Percentiles rank a stretch among this genome's conserved stretches.
phyloP scores from a whole-genome alignment of 495 filamentous ascomycete species.

The Penicillium waksmanii region DNA sequence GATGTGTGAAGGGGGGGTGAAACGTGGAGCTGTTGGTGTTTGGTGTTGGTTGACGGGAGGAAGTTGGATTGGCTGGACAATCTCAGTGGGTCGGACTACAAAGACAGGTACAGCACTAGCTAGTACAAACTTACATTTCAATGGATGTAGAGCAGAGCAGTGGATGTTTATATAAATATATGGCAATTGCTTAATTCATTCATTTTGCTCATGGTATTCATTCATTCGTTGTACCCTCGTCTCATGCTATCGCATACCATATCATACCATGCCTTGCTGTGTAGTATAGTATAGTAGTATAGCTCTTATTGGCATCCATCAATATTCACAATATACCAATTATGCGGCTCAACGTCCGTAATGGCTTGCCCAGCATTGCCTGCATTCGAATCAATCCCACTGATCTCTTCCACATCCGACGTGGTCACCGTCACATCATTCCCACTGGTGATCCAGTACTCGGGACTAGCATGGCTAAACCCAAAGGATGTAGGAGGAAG shows the following conservation, averaged over 20 bases:
- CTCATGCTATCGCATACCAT: background rate
- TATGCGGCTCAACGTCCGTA: conserved; percentile 16
- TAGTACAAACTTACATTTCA: background rate
- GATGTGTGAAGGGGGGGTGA: background rate
- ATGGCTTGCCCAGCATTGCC: conserved; percentile 43
- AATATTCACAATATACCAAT: conserved; percentile 31
- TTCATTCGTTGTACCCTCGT: too few species aligned
- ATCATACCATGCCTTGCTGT: background rate
- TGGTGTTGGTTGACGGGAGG: background rate
- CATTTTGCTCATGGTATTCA: too few species aligned
- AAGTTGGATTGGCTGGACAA: background rate
- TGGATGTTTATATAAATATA: too few species aligned
- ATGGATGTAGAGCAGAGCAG: too few species aligned
- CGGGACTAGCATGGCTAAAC: conserved; percentile 66
- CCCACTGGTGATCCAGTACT: conserved; percentile 63
- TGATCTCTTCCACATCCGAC: conserved; percentile 43
- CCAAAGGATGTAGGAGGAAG: conserved; percentile 59
- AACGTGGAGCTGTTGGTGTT: background rate
- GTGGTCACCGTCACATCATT: conserved; percentile 44
- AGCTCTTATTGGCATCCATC: conserved; percentile 21
- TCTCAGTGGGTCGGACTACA: background rate
- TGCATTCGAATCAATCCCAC: conserved; percentile 35
- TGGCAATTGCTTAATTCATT: too few species aligned
- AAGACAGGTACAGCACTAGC: background rate
- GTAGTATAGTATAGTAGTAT: too few species aligned